phyloP scores from a whole-genome alignment of 495 filamentous ascomycete genomes.

The Arthonia radiata region DNA sequence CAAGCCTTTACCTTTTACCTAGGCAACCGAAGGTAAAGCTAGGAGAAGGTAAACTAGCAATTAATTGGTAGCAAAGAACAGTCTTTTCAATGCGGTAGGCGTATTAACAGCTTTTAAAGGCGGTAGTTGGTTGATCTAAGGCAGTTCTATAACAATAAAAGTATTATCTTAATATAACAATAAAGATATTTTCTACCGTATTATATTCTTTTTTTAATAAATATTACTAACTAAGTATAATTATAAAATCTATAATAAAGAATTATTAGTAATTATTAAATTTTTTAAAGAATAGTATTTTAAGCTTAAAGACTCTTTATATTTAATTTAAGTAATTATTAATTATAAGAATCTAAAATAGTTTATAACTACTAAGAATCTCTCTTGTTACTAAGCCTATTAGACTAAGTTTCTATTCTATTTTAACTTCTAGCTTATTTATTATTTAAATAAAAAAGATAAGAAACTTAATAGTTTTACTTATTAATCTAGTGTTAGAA shows the following conservation, averaged over 20 bases:
- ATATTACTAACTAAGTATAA: slow-evolving; percentile 1
- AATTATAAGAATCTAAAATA: slow-evolving; percentile 4
- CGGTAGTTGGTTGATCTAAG: too few relatives aligned
- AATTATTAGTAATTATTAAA: slow-evolving; percentile 3
- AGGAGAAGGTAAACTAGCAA: too few relatives aligned
- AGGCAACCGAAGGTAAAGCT: too few relatives aligned
- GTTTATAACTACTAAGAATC: slow-evolving; percentile 3
- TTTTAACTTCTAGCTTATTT: slow-evolving; percentile 3
- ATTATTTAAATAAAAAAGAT: too few relatives aligned
- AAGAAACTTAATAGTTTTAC: too few relatives aligned
- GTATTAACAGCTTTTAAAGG: too few relatives aligned
- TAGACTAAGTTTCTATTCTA: slow-evolving; percentile 1
- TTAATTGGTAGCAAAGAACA: too few relatives aligned
- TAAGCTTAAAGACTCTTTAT: slow-evolving; percentile 1
- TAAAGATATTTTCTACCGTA: slow-evolving; percentile 2
- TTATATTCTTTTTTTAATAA: slow-evolving; percentile 2
- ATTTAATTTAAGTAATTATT: slow-evolving; percentile 3
- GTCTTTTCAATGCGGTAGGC: too few relatives aligned
- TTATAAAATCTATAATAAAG: slow-evolving; percentile 4
- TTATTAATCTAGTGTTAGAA: too few relatives aligned
- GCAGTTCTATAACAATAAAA: too few relatives aligned
- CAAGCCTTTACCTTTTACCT: too few relatives aligned
- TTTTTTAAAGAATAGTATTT: slow-evolving; percentile 2
- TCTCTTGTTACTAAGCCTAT: background rate
- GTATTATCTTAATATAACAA: slow-evolving; percentile 1